Evolutionary conservation across 2,329 filamentous ascomycete genomes (phyloP), one percentile per base, ranked within the genome.

Genomic region (Lachnellula willkommii): DNA sequence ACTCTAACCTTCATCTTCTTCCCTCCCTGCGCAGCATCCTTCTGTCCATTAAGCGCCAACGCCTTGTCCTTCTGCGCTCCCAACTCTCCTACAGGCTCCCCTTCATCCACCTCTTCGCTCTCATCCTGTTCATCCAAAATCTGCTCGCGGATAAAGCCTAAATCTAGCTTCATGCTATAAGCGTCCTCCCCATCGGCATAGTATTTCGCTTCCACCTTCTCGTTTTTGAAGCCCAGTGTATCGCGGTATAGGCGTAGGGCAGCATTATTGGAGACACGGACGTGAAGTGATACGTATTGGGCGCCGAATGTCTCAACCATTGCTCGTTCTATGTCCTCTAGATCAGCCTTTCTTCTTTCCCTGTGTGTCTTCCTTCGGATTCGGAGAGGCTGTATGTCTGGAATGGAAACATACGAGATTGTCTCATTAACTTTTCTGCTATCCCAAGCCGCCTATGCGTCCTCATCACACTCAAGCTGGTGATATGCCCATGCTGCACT

Each of bases 171-270:
- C 94, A 99, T 99, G 69, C 85, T 89, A 71, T 85, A 96, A 39
- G 94, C 94, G 76, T 99, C 90, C 76, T 99, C 94, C 58, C 93
- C 93, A 72, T 99, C 94, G 56, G 94, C 94, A 71, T 99, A 99
- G 81, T 96, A 96, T 75, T 92, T 94, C 49, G 81, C 71, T 74
- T 95, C 90, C 11, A 87, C 84, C 77, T 91, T 94, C 63, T 94
- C 90, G 64, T 89, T 88, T 70, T 85, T 82, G 79, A 96, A 97
- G 53, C 90, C 87, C 1, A 96, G 83, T 0, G 92, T 96, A 70
- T 95, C 88, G 66, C 90, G 86, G 81, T 99, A 99, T 22, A 99
- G 82, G 67, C 89, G 89, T 60, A 96, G 83, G 26, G 94, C 94
- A 6, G 94, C 94, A 59, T 83, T 82, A 79, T 99, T 99, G 73